Base-by-base conservation (phyloP, 805 yeast genomes). In the Yamadazyma laniorum region DNA sequence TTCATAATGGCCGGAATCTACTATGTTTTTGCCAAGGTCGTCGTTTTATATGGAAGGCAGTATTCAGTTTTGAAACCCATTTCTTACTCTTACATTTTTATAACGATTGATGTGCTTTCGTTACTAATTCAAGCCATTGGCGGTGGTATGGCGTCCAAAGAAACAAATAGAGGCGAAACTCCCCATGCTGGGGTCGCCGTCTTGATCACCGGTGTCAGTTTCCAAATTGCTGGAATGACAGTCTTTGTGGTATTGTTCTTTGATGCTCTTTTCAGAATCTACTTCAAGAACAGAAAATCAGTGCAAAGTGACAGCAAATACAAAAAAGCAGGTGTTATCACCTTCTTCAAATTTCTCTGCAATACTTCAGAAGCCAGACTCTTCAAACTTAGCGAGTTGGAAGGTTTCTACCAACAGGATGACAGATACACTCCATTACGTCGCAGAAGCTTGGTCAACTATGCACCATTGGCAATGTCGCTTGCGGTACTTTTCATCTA, bases 1-100 rank as follows among this genome's bases (percentile, higher is more conserved):
- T 63, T 65, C 33, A 44, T 64, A 23, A 65, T 65, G 72, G 72
- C 58, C 3, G 72, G 70, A 0, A 49, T 65, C 9, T 65, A 65
- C 43, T 61, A 60, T 34, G 32, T 63, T 1, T 63, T 65, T 42
- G 70, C 65, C 3, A 69, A 64, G 37, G 35, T 56, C 32, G 66
- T 63, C 26, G 60, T 57, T 15, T 49, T 63, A 15, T 57, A 61
- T 30, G 69, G 70, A n/a, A 47, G 63, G 28, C 51, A 56, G 18
- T 65, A 54, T 45, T 59, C 68, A n/a, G 43, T 56, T 3, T 50
- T 64, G 38, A 60, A 56, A 42, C 72, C 72, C 7, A 52, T 65
- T 58, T 63, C 65, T 66, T 65, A 65, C 43, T 55, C 70, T 3
- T 65, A 65, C 48, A 49, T 65, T 26, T 65, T 65, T 47, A 61